phyloP scores from a whole-genome alignment of 1,139 yeast species.

The Candida smagusa region DNA sequence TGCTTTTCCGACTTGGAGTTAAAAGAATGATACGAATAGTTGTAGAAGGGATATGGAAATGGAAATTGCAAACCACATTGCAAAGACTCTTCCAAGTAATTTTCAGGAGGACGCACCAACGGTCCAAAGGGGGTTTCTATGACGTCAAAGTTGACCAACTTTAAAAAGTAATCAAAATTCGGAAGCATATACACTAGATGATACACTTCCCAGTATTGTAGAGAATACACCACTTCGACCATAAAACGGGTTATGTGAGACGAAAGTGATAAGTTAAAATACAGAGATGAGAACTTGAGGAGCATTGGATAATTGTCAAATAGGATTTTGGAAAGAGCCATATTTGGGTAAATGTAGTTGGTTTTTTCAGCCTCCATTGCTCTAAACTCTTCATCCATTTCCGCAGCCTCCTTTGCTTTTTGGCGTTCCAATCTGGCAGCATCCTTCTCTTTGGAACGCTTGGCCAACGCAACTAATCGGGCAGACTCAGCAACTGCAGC shows the following conservation, averaged over 20 bases:
- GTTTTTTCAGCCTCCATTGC: conserved; percentile 3
- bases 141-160: conserved; percentile 35
- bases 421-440: conserved; percentile 1
- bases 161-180: conserved; percentile 31
- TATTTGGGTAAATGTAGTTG: conserved; percentile 29
- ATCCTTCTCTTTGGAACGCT: conserved; percentile 1
- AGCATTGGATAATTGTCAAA: conserved; percentile 38
- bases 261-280: conserved; percentile 37
- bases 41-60: conserved; percentile 47
- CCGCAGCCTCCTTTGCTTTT: neutral
- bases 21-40: conserved; percentile 42
- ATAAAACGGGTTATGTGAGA: conserved; percentile 37
- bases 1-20: conserved; percentile 25
- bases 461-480: conserved; percentile 3
- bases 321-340: conserved; percentile 35
- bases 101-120: conserved; percentile 40
- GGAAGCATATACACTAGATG: conserved; percentile 37
- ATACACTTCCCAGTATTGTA: conserved; percentile 47
- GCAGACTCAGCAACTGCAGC: conserved; percentile 5
- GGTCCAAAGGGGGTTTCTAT: conserved; percentile 39
- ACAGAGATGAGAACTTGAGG: conserved; percentile 29
- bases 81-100: conserved; percentile 34
- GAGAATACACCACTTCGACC: conserved; percentile 37
- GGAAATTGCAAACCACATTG: conserved; percentile 45
- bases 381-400: conserved; percentile 1